Conservation (phyloP, 345 rosid genomes). For the Hibiscus trionum region DNA sequence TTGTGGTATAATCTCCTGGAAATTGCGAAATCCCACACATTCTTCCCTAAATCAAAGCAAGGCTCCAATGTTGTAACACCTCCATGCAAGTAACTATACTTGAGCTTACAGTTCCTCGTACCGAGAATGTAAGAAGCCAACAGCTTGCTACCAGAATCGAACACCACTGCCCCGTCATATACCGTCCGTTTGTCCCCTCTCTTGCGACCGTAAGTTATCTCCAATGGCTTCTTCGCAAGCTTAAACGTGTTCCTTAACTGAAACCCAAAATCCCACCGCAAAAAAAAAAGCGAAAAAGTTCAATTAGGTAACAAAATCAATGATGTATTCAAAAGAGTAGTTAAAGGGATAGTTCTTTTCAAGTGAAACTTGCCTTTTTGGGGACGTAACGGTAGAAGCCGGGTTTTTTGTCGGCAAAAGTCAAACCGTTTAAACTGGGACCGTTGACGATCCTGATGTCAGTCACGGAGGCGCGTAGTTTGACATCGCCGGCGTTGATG, state of each 20-base stretch:
- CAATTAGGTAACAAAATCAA: not conserved
- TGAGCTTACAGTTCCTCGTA: conserved; percentile 70
- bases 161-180: conserved; percentile 48
- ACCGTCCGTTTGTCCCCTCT: conserved; percentile 58
- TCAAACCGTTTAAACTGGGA: conserved; percentile 70
- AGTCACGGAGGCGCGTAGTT: conserved; percentile 66
- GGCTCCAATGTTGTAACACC: conserved; percentile 74
- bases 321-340: not conserved
- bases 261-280: conserved; percentile 68
- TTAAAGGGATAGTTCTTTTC: not conserved
- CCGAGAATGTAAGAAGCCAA: conserved; percentile 71
- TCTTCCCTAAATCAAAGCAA: conserved; percentile 62
- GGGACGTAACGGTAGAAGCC: conserved; percentile 79
- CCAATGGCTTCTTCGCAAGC: conserved; percentile 70
- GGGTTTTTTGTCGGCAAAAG: conserved; percentile 69
- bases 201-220: conserved; percentile 65
- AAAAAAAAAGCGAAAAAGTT: not conserved
- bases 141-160: conserved; percentile 67
- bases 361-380: conserved; percentile 38
- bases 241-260: conserved; percentile 81
- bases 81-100: conserved; percentile 60
- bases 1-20: conserved; percentile 57
- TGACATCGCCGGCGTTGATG: conserved; percentile 56
- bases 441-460: conserved; percentile 73
- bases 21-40: conserved; percentile 74